Conservation (phyloP, 129 eudicot species). For the Daucus carota region DH1_v3.0 NC_030383.2:49823001-49823500, state of each 20-base stretch:
- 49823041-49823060: not conserved
- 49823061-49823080: not conserved
- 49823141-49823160: not conserved
- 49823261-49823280: not conserved
- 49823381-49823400: not conserved
- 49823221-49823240: not conserved
- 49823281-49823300: not conserved
- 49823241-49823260: not conserved
- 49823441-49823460: not conserved
- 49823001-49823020: conserved; percentile 36
- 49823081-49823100: not conserved
- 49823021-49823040: conserved; percentile 23
- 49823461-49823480: no score
- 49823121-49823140: not conserved
- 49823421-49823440: not conserved
- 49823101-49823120: not conserved
- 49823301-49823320: not conserved
- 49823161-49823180: not conserved
- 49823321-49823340: not conserved
- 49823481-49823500: no score
- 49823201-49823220: not conserved
- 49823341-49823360: not conserved
- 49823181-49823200: not conserved
- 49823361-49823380: not conserved
- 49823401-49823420: not conserved